Conservation (phyloP, 1,139 yeast genomes). For the Casaregolazyma lundiana region DNA sequence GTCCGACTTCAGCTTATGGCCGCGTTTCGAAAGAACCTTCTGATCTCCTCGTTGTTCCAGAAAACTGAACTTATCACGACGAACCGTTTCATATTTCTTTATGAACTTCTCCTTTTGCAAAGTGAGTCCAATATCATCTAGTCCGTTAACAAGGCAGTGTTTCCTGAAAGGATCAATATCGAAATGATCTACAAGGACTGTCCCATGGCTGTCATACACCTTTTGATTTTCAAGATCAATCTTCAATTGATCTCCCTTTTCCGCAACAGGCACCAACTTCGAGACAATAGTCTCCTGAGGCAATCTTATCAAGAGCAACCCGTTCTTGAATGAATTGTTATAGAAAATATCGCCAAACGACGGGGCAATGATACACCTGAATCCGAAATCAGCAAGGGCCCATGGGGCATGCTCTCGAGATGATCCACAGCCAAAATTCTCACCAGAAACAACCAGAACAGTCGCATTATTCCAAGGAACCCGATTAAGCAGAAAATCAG, state of each 20-base stretch:
- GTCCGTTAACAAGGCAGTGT: conserved; percentile 89
- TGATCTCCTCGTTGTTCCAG: conserved; percentile 44
- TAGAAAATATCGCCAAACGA: conserved; percentile 97
- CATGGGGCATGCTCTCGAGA: conserved; percentile 99
- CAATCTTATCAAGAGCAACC: conserved; percentile 83
- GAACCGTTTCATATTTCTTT: conserved; percentile 62
- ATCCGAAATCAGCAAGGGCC: conserved; percentile 97
- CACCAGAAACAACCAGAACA: conserved; percentile 88
- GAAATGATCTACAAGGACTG: conserved; percentile 72
- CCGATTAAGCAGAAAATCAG: conserved; percentile 84
- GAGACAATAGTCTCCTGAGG: conserved; percentile 66
- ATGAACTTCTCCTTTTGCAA: conserved; percentile 82
- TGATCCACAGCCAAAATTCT: conserved; percentile 97
- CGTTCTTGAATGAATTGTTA: conserved; percentile 94
- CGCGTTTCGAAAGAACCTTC: conserved; percentile 2
- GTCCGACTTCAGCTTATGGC: conserved; percentile 8
- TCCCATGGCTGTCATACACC: conserved; percentile 65
- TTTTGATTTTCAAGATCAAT: conserved; percentile 85
- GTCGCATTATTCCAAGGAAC: conserved; percentile 77
- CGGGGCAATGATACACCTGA: conserved; percentile 92
- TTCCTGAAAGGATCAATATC: conserved; percentile 89
- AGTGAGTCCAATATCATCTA: conserved; percentile 95
- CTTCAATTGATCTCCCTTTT: conserved; percentile 63
- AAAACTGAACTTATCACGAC: conserved; percentile 81
- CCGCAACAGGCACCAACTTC: conserved; percentile 75